Base-by-base conservation (phyloP, 129 eudicot species). In the Arctium lappa region DNA sequence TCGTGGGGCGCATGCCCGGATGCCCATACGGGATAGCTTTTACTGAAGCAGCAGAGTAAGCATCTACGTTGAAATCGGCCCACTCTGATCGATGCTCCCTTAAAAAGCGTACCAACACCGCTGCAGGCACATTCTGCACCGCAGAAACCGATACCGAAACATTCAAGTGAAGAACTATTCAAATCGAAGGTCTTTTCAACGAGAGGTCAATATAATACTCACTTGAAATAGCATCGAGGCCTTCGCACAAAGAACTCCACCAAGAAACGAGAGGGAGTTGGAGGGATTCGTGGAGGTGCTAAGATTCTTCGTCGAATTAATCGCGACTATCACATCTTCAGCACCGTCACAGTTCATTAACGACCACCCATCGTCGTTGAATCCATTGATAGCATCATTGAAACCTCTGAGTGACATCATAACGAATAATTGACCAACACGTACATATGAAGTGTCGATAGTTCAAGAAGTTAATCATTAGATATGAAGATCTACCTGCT, bases 181-280 rank as follows among this genome's bases (percentile, higher is more conserved):
- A 30, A 34, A n/a, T n/a, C 2, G 4, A 5, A 3, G 0, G 11
- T 33, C 40, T 16, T 68, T n/a, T 46, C 9, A 0, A 69, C 56
- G 0, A 31, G 29, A 42, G 62, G 10, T 5, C 11, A 32, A 69
- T 15, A 0, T 15, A 37, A 31, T 6, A 88, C 86, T 86, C 76
- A 95, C 99, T 92, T 95, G 97, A 77, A 95, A 94, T 33, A 95
- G 94, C 99, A 95, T 95, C 2, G 99, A 95, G 46, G 99, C 99
- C 86, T 95, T 95, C 3, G 98, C 99, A 90, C 99, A 95, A 15
- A 95, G 97, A 78, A 95, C 72, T 16, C 99, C 99, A 31, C 98
- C 98, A 48, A 87, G 69, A 83, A 89, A 56, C 8, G 94, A 83
- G 39, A 90, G 87, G 1, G 88, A 83, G 69, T 53, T 77, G 29